phyloP scores from a whole-genome alignment of 2,329 filamentous ascomycete genomes.

The Fusarium nurragi region DNA sequence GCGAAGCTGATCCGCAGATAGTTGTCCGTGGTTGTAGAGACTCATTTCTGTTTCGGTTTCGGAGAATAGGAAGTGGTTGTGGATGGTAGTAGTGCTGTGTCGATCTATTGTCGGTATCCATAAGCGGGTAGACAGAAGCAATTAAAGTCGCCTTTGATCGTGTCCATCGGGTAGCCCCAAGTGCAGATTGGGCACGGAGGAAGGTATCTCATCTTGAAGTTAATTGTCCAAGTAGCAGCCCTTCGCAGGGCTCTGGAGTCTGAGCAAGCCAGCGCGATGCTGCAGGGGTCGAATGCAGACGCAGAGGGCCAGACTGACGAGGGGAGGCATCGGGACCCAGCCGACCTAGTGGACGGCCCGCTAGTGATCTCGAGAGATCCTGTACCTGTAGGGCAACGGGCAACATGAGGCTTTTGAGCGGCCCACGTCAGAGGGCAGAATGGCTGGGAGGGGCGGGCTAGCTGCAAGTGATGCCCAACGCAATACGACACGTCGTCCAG shows the following conservation, averaged over 20 bases:
- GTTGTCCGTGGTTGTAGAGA: slow-evolving; percentile 26
- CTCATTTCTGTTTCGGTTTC: slow-evolving; percentile 12
- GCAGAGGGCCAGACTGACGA: slow-evolving; percentile 11
- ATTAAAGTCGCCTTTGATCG: slow-evolving; percentile 26
- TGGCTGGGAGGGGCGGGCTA: slow-evolving; percentile 18
- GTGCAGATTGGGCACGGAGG: slow-evolving; percentile 18
- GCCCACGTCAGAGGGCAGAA: slow-evolving; percentile 23
- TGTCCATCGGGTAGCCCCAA: slow-evolving; percentile 10
- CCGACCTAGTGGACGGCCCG: slow-evolving; percentile 18
- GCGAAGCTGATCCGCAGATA: slow-evolving; percentile 32
- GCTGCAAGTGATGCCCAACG: slow-evolving; percentile 34
- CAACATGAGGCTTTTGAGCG: slow-evolving; percentile 22
- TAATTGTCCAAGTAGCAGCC: slow-evolving; percentile 5
- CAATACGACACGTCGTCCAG: slow-evolving; percentile 30
- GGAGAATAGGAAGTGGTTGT: slow-evolving; percentile 23
- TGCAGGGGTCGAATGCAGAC: background rate
- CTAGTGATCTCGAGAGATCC: slow-evolving; percentile 4
- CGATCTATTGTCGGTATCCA: slow-evolving; percentile 39
- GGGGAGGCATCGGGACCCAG: no score
- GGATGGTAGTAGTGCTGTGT: slow-evolving; percentile 35
- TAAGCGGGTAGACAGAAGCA: slow-evolving; percentile 35
- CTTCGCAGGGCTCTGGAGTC: slow-evolving; percentile 15
- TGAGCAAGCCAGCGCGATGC: slow-evolving; percentile 12
- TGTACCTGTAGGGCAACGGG: slow-evolving; percentile 19
- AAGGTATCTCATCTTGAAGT: background rate